Evolutionary conservation across 2,329 filamentous ascomycete species (phyloP), one percentile per base, ranked within the genome.

Genomic region (Capronia epimyces): DNA sequence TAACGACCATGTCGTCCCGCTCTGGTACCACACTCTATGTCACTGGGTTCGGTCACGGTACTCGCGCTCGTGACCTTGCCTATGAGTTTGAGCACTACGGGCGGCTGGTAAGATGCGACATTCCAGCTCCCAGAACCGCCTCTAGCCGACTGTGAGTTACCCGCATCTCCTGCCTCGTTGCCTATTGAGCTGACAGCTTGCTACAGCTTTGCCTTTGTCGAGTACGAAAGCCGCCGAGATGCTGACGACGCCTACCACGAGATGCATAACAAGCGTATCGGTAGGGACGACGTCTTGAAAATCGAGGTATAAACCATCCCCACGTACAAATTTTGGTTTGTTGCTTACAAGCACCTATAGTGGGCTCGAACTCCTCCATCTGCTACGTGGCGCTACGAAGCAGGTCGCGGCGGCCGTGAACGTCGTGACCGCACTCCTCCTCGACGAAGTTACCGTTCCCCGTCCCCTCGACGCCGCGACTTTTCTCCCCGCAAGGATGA

Each of bases 31-130:
- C 91, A 52, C 87, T 97, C 64, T 97, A 97, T 78, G 91, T 97
- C 73, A 95, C 90, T 68, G 93, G 93, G 81, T 98, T 98, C 75
- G 94, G 91, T 81, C 89, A 95, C 75, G 89, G 91, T 73, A 96
- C 91, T 72, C 89, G 93, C 79, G 89, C 93, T 72, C 89, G 93
- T 83, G 90, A 98, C 80, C 87, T 97, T 72, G 89, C 91, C 78
- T 96, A 95, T 87, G 91, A 97, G 81, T 97, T 97, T 87, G 91
- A 97, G 90, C 89, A 91, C 89, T 98, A 96, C 76, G 93, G 93
- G 61, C 89, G 93, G 62, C 86, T 98, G 62, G 93, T 98, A 64
- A 91, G 93, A 64, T 98, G 93, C 73, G 93, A 98, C 68, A 98
- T 98, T 66, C 93, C 93, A 61, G 93, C 93, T 56, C 93, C 93